Evolutionary conservation across 2,329 filamentous ascomycete species (phyloP), one percentile per base, ranked within the genome.

Genomic region (Ophiostoma sp.): DNA sequence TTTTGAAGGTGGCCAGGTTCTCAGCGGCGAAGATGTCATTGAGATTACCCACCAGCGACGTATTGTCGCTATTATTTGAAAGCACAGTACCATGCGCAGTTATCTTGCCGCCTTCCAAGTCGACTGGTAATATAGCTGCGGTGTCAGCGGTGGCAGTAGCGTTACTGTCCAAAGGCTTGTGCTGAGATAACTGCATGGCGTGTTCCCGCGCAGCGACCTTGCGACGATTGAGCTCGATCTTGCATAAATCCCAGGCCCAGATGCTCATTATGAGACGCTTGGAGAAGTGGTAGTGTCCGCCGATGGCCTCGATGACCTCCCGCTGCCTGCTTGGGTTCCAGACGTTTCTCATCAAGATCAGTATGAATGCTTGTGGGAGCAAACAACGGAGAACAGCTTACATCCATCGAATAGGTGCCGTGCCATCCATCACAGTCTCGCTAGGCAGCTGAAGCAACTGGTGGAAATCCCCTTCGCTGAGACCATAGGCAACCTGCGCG

Each of bases 261-360:
- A 92, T 80, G 5, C 84, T 73, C 65, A 71, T 85, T 18, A 84
- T 80, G 14, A 92, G 79, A 66, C 90, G 82, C 41, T 85, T 84
- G 0, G 90, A 91, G 72, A 93, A 89, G 63, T 85, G 84, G 75
- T 92, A 93, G 65, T 84, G 81, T 47, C 79, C 78, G 16, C 85
- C 87, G 38, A 92, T 81, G 4, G 76, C 72, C 72, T 80, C 69
- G 62, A 92, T 81, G 9, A 84, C 74, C 3, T 84, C 79, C 47
- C 78, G 80, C 73, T 92, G 88, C 18, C 77, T 76, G 73, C 86
- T 84, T 0, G 89, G 89, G 64, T 85, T 82, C 87, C 89, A 93
- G 40, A 93, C 83, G 71, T 92, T 91, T 63, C 60, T 63, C 16
- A 42, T 63, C 8, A 4, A 18, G 14, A 40, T 63, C 40, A 63